Evolutionary conservation across 2,329 filamentous ascomycete species (phyloP).

Genomic region (Sporothrix variecibatus): DNA sequence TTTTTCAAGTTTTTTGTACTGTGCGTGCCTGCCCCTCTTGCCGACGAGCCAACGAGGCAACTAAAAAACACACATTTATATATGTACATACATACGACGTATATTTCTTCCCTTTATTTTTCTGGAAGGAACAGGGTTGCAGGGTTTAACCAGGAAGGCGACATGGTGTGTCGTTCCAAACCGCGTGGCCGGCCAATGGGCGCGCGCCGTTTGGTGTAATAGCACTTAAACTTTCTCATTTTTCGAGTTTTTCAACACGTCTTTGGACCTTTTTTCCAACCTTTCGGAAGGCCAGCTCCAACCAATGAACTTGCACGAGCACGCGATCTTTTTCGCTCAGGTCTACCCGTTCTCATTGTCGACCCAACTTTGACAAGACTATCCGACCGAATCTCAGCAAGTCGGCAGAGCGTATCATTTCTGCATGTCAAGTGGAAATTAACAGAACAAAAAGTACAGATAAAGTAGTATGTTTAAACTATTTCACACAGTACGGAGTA

Average conservation of each 20-base stretch:
- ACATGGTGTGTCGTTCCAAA: not conserved
- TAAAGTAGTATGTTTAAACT: too few species aligned
- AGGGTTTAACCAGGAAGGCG: not conserved
- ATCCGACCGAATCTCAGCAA: not conserved
- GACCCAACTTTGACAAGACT: not conserved
- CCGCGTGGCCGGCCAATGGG: constrained; percentile 32
- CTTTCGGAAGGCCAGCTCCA: not conserved
- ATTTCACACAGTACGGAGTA: too few species aligned
- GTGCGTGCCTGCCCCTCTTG: not conserved
- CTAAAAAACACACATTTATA: not conserved
- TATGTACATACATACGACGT: not conserved
- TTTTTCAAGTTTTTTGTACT: not conserved
- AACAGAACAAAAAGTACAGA: not conserved
- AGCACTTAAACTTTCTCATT: constrained; percentile 4
- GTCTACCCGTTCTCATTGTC: not conserved
- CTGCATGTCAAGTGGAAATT: not conserved
- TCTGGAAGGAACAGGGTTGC: constrained; percentile 13
- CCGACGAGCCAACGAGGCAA: too few species aligned
- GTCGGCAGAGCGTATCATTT: not conserved
- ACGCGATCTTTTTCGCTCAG: not conserved
- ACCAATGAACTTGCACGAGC: constrained; percentile 23
- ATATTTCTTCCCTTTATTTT: constrained; percentile 1
- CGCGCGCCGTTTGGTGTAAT: constrained; percentile 23
- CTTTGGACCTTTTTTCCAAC: not conserved
- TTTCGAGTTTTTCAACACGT: not conserved